Evolutionary conservation across 768 basidiomycete genomes (phyloP).

Genomic region (Panellus pusillus): DNA sequence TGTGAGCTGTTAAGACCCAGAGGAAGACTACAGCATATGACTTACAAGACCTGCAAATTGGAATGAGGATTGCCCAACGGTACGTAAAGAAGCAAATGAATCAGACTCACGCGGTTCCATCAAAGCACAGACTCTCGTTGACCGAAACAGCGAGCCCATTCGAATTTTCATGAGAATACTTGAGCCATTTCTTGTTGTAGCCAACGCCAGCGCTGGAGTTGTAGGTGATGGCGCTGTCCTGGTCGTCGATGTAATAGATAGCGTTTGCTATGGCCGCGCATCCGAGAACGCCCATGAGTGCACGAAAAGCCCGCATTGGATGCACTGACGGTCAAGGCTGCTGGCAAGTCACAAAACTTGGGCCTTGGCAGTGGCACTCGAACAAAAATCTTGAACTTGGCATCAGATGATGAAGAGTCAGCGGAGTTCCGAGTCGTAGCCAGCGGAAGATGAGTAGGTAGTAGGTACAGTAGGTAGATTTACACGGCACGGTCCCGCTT

Average conservation of each 20-base stretch:
- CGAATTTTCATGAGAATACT: conserved; percentile 10
- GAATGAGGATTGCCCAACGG: not conserved
- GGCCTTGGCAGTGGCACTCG: too few species aligned
- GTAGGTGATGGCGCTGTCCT: conserved; percentile 16
- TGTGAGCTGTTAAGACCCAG: not conserved
- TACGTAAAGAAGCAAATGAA: not conserved
- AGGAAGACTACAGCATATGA: too few species aligned
- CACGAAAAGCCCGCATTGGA: conserved; percentile 1
- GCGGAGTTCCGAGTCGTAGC: too few species aligned
- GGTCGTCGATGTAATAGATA: conserved; percentile 19
- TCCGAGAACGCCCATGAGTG: not conserved
- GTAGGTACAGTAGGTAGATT: too few species aligned
- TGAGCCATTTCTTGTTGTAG: conserved; percentile 15
- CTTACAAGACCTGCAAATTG: conserved; percentile 5
- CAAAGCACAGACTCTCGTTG: conserved; percentile 4
- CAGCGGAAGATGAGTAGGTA: too few species aligned
- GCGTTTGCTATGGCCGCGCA: not conserved
- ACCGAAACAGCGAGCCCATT: conserved; percentile 10
- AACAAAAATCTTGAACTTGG: too few species aligned
- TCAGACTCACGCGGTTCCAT: conserved; percentile 11
- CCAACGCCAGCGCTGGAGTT: conserved; percentile 18
- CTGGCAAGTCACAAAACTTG: too few species aligned
- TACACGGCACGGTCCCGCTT: too few species aligned
- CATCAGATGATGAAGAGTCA: too few species aligned
- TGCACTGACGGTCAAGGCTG: too few species aligned